Percentiles rank a stretch among this genome's conserved stretches.
These are phyloP conservation scores for Boletus fagicola DNA, from an alignment of 768 basidiomycete genomes.

Conservation along the genomic window DNA sequence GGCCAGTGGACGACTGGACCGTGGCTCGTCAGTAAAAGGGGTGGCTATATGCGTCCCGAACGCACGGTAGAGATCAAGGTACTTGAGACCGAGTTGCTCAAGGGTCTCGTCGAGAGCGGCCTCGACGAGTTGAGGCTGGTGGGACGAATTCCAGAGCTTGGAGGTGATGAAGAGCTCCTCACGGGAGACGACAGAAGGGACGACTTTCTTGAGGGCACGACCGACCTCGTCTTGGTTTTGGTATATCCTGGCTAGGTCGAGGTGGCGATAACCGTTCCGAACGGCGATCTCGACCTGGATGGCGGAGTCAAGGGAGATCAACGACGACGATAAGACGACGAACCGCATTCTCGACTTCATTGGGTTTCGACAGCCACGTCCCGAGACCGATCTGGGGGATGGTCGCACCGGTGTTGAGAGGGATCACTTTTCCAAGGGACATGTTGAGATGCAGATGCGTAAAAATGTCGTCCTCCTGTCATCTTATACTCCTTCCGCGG, in stretches of 20 bases:
- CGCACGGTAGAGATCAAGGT: slow-evolving; percentile 79
- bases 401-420: slow-evolving; percentile 46
- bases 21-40: neutral
- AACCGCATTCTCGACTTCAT: slow-evolving; percentile 75
- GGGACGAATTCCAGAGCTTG: slow-evolving; percentile 80
- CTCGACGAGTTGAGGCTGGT: slow-evolving; percentile 65
- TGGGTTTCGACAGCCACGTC: slow-evolving; percentile 74
- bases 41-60: slow-evolving; percentile 13
- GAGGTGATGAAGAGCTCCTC: slow-evolving; percentile 80
- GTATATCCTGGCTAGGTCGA: slow-evolving; percentile 82
- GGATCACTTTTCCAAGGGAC: slow-evolving; percentile 41
- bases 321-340: slow-evolving; percentile 13
- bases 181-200: slow-evolving; percentile 73
- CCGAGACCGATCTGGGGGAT: slow-evolving; percentile 82
- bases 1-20: slow-evolving; percentile 76
- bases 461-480: neutral
- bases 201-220: slow-evolving; percentile 70
- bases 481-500: slow-evolving; percentile 7
- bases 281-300: slow-evolving; percentile 74
- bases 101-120: slow-evolving; percentile 77
- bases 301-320: neutral
- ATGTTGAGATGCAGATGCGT: slow-evolving; percentile 25
- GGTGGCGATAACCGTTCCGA: slow-evolving; percentile 74
- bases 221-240: slow-evolving; percentile 78
- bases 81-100: slow-evolving; percentile 65